phyloP scores from a whole-genome alignment of 108 stramenopile genomes.

The Conticribra weissflogii region DNA sequence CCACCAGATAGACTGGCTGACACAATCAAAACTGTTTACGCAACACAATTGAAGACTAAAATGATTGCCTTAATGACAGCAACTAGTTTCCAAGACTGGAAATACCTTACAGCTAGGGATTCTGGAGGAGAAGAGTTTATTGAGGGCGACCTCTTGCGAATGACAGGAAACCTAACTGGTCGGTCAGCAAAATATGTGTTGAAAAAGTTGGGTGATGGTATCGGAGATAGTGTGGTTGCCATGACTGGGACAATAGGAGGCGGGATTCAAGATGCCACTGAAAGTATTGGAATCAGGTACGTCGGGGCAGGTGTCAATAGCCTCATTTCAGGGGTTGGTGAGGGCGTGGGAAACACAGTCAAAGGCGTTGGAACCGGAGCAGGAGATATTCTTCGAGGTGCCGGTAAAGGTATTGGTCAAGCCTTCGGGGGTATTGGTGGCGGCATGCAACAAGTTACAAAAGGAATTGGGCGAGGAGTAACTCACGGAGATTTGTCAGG shows the following conservation, averaged over 20 bases:
- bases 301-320: conserved; percentile 87
- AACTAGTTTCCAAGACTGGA: conserved; percentile 89
- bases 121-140: conserved; percentile 82
- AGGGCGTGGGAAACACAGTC: conserved; percentile 77
- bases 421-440: conserved; percentile 83
- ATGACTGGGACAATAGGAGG: conserved; percentile 67
- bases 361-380: conserved; percentile 86
- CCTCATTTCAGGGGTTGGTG: conserved; percentile 85
- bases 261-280: conserved; percentile 72
- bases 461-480: conserved; percentile 82
- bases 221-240: conserved; percentile 68
- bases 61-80: conserved; percentile 75
- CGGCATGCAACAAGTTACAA: conserved; percentile 69
- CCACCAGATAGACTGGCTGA: conserved; percentile 77
- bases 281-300: conserved; percentile 71
- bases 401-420: conserved; percentile 87
- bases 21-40: conserved; percentile 71
- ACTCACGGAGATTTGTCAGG: conserved; percentile 79
- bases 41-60: conserved; percentile 80
- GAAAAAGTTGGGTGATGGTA: conserved; percentile 64
- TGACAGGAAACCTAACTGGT: conserved; percentile 84
- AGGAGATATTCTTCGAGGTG: conserved; percentile 74
- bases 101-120: conserved; percentile 75
- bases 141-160: conserved; percentile 86
- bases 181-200: conserved; percentile 69